Percentiles rank a stretch among this genome's conserved stretches.
phyloP scores from a whole-genome alignment of 2,329 filamentous ascomycete species.

The Colletotrichum sp. region DNA sequence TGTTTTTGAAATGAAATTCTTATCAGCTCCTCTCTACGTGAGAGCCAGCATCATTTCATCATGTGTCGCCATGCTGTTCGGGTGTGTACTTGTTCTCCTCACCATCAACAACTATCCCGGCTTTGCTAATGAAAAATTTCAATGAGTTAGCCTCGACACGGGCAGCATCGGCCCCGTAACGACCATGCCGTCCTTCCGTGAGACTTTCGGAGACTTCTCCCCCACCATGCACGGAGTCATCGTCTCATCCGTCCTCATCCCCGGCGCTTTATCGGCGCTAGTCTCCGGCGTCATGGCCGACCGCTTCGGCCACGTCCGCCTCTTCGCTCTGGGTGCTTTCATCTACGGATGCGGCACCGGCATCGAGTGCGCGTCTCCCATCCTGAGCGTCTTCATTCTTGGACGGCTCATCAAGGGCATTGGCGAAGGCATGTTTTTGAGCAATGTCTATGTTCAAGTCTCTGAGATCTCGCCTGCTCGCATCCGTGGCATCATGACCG shows the following conservation, averaged over 20 bases:
- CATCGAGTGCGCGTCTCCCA: constrained; percentile 38
- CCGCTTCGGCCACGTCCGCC: constrained; percentile 55
- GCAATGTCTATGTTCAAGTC: constrained; percentile 56
- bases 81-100: constrained; percentile 20
- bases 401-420: constrained; percentile 60
- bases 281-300: constrained; percentile 60
- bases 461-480: constrained; percentile 62
- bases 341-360: constrained; percentile 57
- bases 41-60: constrained; percentile 32
- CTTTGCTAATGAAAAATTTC: background rate
- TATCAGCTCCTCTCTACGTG: constrained; percentile 28
- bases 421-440: constrained; percentile 61
- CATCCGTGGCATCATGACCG: constrained; percentile 54
- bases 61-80: constrained; percentile 35
- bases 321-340: constrained; percentile 53
- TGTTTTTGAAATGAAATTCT: background rate
- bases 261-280: constrained; percentile 63
- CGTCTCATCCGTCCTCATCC: constrained; percentile 63
- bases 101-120: background rate
- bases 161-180: constrained; percentile 65
- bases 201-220: constrained; percentile 55
- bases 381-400: constrained; percentile 55
- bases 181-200: constrained; percentile 56
- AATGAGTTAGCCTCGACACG: constrained; percentile 34
- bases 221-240: constrained; percentile 62